A percentile compares a stretch with the other conserved stretches of the same genome.
These are phyloP conservation scores for Botrytis tulipae DNA, from an alignment of 2,329 filamentous ascomycete species.

Conservation along the genomic window DNA sequence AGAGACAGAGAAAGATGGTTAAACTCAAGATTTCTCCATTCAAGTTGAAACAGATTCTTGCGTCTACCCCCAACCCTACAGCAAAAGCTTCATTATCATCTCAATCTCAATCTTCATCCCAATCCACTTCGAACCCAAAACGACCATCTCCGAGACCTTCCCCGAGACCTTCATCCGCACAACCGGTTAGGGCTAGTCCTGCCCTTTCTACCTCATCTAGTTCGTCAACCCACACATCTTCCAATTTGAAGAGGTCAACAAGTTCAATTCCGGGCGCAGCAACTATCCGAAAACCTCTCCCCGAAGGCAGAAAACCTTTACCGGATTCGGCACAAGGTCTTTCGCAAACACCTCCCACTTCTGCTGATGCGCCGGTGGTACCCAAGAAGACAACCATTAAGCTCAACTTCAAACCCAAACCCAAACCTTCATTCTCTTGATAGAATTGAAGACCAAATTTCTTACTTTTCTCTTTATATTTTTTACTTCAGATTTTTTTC, in stretches of 20 bases:
- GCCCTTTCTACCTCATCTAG: slow-evolving; percentile 23
- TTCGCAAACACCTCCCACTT: neutral
- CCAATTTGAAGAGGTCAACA: slow-evolving; percentile 6
- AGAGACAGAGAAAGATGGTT: slow-evolving; percentile 19
- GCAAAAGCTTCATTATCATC: slow-evolving; percentile 8
- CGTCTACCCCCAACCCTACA: slow-evolving; percentile 27
- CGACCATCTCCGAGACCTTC: slow-evolving; percentile 20
- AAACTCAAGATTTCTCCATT: slow-evolving; percentile 20
- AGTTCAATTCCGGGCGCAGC: neutral
- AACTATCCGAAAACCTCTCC: slow-evolving; percentile 27
- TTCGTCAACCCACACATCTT: slow-evolving; percentile 14
- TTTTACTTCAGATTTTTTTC: neutral
- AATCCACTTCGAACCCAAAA: slow-evolving; percentile 13
- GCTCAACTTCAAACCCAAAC: slow-evolving; percentile 24
- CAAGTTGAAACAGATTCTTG: slow-evolving; percentile 29
- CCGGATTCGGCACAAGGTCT: slow-evolving; percentile 19
- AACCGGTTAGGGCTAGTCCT: slow-evolving; percentile 22
- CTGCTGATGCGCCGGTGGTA: neutral
- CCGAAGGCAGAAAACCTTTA: slow-evolving; percentile 25
- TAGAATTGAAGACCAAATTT: neutral
- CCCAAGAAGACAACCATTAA: slow-evolving; percentile 18
- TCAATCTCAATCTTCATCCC: slow-evolving; percentile 18
- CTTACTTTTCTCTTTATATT: neutral
- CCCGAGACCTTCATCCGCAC: slow-evolving; percentile 26
- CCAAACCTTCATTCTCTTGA: slow-evolving; percentile 12